Evolutionary conservation across 176 grass and related monocot species (phyloP).

Genomic region (Hyparrhenia diplandra): DNA sequence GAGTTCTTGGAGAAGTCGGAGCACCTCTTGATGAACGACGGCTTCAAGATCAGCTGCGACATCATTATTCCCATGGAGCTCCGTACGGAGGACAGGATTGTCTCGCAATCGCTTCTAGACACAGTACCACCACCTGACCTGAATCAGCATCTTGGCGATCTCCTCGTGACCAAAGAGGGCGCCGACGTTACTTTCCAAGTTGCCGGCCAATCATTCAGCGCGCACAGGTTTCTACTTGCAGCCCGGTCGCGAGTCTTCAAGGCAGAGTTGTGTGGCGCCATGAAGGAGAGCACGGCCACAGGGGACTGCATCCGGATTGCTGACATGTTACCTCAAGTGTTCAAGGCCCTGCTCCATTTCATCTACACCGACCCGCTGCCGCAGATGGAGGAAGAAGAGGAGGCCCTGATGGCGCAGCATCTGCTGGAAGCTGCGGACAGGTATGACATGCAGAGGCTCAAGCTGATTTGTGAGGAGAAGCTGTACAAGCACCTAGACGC

Average conservation of each 20-base stretch:
- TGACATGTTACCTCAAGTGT: background rate
- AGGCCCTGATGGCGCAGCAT: conserved; percentile 24
- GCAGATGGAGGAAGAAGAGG: background rate
- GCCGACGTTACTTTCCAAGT: conserved; percentile 39
- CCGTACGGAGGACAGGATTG: background rate
- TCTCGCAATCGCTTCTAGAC: background rate
- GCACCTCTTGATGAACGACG: conserved; percentile 3
- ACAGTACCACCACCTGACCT: conserved; percentile 2
- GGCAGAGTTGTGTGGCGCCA: background rate
- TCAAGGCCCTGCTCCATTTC: conserved; percentile 27
- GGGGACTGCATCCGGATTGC: background rate
- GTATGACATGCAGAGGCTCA: conserved; percentile 35
- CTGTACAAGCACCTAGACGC: conserved; percentile 21
- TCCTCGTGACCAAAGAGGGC: conserved; percentile 5
- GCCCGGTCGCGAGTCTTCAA: background rate
- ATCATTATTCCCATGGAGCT: background rate
- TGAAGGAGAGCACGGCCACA: background rate
- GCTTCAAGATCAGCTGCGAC: conserved; percentile 11
- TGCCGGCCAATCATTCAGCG: conserved; percentile 11
- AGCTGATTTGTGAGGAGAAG: conserved; percentile 29
- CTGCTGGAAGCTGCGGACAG: conserved; percentile 39
- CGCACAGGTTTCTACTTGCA: conserved; percentile 19
- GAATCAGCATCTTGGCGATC: conserved; percentile 16
- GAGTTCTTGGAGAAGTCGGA: conserved; percentile 11
- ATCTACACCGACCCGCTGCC: conserved; percentile 31